A percentile compares a stretch with the other conserved stretches of the same genome.
Evolutionary conservation across 345 rosid genomes (phyloP).

Genomic region (Turnera subulata): DNA sequence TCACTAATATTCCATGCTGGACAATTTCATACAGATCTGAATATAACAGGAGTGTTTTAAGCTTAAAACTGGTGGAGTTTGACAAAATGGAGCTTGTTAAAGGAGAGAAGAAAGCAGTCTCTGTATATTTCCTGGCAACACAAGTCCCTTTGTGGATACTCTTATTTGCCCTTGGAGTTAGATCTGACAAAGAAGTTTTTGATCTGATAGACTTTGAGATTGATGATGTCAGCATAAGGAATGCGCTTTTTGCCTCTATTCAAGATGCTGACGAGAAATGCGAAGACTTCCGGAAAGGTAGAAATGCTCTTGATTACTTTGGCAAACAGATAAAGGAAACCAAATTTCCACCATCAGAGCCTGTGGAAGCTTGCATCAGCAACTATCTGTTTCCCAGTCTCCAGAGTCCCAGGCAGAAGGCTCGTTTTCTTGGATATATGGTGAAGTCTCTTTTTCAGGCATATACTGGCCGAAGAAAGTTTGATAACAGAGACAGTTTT

Average conservation of each 20-base stretch:
- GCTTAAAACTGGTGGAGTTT: slow-evolving; percentile 47
- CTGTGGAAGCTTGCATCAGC: slow-evolving; percentile 51
- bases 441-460: slow-evolving; percentile 75
- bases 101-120: slow-evolving; percentile 64
- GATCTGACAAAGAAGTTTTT: slow-evolving; percentile 65
- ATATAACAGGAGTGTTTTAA: slow-evolving; percentile 57
- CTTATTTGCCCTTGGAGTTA: slow-evolving; percentile 78
- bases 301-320: slow-evolving; percentile 38
- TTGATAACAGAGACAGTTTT: slow-evolving; percentile 79
- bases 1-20: slow-evolving; percentile 57
- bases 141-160: slow-evolving; percentile 79
- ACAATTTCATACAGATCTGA: slow-evolving; percentile 63
- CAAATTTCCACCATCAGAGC: slow-evolving; percentile 70
- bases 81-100: slow-evolving; percentile 40
- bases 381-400: slow-evolving; percentile 66
- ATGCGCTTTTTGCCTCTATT: slow-evolving; percentile 59
- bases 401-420: slow-evolving; percentile 52
- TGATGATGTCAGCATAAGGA: slow-evolving; percentile 49
- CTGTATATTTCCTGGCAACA: slow-evolving; percentile 66
- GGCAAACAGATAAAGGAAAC: slow-evolving; percentile 40
- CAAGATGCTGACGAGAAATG: slow-evolving; percentile 62
- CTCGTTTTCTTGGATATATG: slow-evolving; percentile 87
- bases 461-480: slow-evolving; percentile 60
- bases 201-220: slow-evolving; percentile 52
- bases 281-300: slow-evolving; percentile 44